A percentile compares a stretch with the other conserved stretches of the same genome.
These are phyloP conservation scores for Botrytis cinerea DNA, from an alignment of 2,329 filamentous ascomycete genomes.

Conservation along the genomic window DNA sequence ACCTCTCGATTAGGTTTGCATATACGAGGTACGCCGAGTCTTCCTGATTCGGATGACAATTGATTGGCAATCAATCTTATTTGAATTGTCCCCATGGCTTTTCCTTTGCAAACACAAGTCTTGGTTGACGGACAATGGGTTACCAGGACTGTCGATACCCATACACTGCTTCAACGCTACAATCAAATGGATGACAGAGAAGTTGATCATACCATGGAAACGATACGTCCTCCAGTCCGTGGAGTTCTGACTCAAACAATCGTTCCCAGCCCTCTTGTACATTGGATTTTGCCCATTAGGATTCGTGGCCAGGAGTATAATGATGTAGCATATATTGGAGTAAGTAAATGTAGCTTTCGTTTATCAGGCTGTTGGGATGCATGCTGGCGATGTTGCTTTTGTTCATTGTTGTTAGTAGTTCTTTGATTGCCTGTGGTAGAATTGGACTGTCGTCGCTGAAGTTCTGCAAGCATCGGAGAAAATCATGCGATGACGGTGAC, in stretches of 20 bases:
- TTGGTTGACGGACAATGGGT: slow-evolving; percentile 43
- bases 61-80: neutral
- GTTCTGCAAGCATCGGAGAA: neutral
- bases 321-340: slow-evolving; percentile 84
- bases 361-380: neutral
- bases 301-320: slow-evolving; percentile 70
- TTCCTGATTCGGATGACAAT: slow-evolving; percentile 13
- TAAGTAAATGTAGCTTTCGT: slow-evolving; percentile 48
- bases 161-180: slow-evolving; percentile 46
- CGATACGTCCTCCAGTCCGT: slow-evolving; percentile 52
- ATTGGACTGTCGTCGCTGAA: neutral
- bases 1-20: neutral
- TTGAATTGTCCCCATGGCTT: slow-evolving; percentile 34
- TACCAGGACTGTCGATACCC: slow-evolving; percentile 44
- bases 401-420: neutral
- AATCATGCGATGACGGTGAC: neutral
- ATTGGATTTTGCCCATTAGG: slow-evolving; percentile 77
- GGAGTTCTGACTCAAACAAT: slow-evolving; percentile 80
- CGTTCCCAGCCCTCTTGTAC: slow-evolving; percentile 71
- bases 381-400: neutral
- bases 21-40: slow-evolving; percentile 15
- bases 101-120: slow-evolving; percentile 35
- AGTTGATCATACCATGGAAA: slow-evolving; percentile 39
- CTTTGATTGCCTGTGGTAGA: neutral
- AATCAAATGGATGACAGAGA: slow-evolving; percentile 41